Percentiles rank a stretch among this genome's conserved stretches.
phyloP scores from a whole-genome alignment of 1,284 basidiomycete genomes.

The Cryptococcus hybrid region DNA sequence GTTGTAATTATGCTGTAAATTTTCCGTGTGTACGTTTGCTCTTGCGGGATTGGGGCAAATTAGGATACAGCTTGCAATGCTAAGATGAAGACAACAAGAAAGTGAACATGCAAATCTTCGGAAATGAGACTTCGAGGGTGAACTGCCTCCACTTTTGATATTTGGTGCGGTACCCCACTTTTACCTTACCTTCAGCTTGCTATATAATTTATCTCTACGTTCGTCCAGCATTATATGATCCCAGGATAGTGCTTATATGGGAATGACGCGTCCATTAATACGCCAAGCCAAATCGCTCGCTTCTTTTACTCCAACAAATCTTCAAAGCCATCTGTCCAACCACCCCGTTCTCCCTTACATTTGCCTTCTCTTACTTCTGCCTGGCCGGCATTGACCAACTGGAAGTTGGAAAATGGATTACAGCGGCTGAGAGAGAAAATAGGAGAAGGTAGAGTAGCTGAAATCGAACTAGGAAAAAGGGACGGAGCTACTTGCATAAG shows the following conservation, averaged over 20 bases:
- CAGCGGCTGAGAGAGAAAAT: conserved; percentile 13
- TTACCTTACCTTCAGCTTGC: neutral
- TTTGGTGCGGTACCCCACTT: neutral
- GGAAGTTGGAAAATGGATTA: conserved; percentile 56
- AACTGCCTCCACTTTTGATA: conserved; percentile 1
- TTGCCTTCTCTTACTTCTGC: conserved; percentile 19
- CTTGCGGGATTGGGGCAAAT: too few relatives aligned
- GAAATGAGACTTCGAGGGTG: neutral
- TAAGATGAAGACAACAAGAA: neutral
- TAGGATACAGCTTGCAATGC: too few relatives aligned
- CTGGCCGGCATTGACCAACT: conserved; percentile 50
- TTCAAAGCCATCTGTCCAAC: conserved; percentile 23
- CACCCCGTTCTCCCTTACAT: conserved; percentile 19
- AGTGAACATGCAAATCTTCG: neutral
- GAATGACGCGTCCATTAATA: conserved; percentile 3
- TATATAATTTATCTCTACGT: neutral
- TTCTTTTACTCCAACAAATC: conserved; percentile 11
- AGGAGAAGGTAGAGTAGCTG: conserved; percentile 33
- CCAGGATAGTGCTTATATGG: neutral
- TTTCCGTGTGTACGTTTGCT: too few relatives aligned
- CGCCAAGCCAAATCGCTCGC: conserved; percentile 5
- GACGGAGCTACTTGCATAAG: conserved; percentile 39
- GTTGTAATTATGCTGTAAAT: too few relatives aligned
- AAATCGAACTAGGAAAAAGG: conserved; percentile 37
- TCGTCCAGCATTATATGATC: neutral